Percentiles rank a stretch among this genome's conserved stretches.
phyloP scores from a whole-genome alignment of 331 rosid species.

The Stylosanthes scabra region DNA sequence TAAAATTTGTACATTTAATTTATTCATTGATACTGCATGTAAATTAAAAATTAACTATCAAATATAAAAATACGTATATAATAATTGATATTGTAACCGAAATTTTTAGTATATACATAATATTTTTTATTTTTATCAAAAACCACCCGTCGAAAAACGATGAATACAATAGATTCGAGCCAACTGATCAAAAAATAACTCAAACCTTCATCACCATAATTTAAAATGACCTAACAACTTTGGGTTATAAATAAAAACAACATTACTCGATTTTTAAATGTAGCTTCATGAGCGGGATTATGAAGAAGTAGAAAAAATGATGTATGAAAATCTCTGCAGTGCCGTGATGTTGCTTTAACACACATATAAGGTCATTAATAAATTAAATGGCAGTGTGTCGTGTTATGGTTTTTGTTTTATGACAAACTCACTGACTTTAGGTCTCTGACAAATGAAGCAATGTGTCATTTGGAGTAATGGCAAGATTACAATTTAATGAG shows the following conservation, averaged over 20 bases:
- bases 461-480: constrained; percentile 40
- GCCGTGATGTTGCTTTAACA: constrained; percentile 31
- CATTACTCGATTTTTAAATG: constrained; percentile 21
- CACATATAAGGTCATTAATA: constrained; percentile 34
- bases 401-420: constrained; percentile 35
- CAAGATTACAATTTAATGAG: constrained; percentile 23
- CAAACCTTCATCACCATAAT: no score
- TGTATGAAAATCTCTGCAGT: constrained; percentile 3
- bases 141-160: no score
- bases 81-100: no score
- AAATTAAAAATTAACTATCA: no score
- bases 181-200: no score
- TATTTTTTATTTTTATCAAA: no score
- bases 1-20: no score
- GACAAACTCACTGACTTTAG: constrained; percentile 41
- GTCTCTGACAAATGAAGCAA: constrained; percentile 45
- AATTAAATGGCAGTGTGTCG: constrained; percentile 39
- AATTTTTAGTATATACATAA: no score
- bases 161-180: no score
- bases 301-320: not conserved
- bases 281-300: constrained; percentile 44
- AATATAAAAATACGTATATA: no score
- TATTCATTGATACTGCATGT: no score
- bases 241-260: no score
- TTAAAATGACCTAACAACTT: not conserved